phyloP scores from a whole-genome alignment of 257 asterid species.

The Apocynum venetum region DNA sequence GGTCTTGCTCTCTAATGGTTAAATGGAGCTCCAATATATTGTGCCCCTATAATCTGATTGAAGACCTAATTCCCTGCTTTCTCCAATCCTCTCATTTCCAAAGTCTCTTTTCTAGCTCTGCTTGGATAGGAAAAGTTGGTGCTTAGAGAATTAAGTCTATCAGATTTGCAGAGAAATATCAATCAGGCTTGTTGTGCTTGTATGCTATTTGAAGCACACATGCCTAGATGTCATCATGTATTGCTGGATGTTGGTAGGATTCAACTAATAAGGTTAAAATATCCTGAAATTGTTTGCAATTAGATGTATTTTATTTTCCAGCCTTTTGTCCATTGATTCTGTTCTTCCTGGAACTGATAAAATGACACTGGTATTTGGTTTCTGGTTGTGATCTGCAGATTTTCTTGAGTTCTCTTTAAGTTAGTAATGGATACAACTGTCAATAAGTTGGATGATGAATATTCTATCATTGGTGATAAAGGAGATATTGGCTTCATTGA shows the following conservation, averaged over 20 bases:
- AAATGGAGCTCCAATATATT: neutral
- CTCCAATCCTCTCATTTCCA: neutral
- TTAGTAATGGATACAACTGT: conserved; percentile 38
- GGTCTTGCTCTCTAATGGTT: neutral
- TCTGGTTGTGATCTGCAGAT: neutral
- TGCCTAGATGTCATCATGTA: neutral
- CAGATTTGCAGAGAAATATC: neutral
- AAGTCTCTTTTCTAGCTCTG: neutral
- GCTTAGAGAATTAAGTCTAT: neutral
- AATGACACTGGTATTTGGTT: neutral
- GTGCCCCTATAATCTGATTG: neutral
- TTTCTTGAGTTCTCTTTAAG: neutral
- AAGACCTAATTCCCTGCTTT: neutral
- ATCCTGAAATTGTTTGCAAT: neutral
- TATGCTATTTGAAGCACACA: neutral
- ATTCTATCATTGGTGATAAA: conserved; percentile 67
- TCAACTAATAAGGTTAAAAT: neutral
- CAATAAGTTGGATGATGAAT: conserved; percentile 68
- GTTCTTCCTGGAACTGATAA: neutral
- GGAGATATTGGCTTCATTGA: conserved; percentile 88
- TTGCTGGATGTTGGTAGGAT: neutral
- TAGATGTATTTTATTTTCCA: neutral
- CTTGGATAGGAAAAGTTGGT: neutral
- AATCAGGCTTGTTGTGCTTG: neutral
- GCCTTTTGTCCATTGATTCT: neutral